Evolutionary conservation across 2,329 filamentous ascomycete genomes (phyloP).

Genomic region (Balansia obtecta): DNA sequence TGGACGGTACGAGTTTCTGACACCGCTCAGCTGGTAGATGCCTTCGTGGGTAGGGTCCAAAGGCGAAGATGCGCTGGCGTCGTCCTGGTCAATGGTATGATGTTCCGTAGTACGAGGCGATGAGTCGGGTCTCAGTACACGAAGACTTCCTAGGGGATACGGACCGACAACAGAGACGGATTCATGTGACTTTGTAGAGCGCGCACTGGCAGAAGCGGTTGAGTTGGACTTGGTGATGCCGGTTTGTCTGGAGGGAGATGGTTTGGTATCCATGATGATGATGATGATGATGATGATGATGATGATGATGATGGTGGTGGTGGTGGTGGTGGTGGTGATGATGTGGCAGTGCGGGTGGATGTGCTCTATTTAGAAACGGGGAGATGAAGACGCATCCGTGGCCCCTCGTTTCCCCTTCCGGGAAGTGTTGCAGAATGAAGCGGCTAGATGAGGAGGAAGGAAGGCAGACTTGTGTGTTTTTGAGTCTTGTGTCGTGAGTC

Average conservation of each 20-base stretch:
- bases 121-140: conserved; percentile 21
- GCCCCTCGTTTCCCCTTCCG: neutral
- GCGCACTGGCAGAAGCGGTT: conserved; percentile 11
- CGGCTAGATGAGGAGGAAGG: neutral
- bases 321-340: neutral
- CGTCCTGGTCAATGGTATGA: conserved; percentile 8
- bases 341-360: no score
- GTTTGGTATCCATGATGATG: conserved; percentile 14
- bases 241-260: conserved; percentile 11
- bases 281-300: neutral
- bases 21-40: neutral
- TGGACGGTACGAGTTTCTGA: neutral
- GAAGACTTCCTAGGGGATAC: conserved; percentile 30
- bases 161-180: conserved; percentile 27
- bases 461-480: neutral
- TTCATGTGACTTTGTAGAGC: conserved; percentile 22
- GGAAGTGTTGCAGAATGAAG: neutral
- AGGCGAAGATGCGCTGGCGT: conserved; percentile 19
- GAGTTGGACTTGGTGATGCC: conserved; percentile 25
- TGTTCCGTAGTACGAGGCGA: conserved; percentile 3
- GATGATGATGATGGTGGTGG: neutral
- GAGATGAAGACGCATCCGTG: neutral
- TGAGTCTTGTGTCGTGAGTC: no score
- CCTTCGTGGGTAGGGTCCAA: conserved; percentile 13
- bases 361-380: neutral